phyloP scores from a whole-genome alignment of 352 stramenopile genomes.

The Halophytophthora batemanensis region DNA sequence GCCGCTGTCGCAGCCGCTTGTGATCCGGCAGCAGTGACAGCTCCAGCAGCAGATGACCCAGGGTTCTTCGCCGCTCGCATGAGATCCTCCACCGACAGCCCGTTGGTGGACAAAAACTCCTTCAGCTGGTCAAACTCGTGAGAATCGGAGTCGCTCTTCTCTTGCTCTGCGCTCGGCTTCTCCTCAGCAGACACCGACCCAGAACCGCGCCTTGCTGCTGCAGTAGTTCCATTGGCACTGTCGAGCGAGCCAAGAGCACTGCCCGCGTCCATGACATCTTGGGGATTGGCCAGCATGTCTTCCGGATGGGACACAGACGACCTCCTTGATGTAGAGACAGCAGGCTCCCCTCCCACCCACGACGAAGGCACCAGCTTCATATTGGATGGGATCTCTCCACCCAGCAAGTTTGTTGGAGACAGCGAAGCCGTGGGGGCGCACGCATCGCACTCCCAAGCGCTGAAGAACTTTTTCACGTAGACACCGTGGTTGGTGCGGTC shows the following conservation, averaged over 20 bases:
- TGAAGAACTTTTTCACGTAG: conserved; percentile 86
- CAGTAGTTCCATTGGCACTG: not conserved
- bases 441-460: conserved; percentile 62
- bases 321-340: not conserved
- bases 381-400: conserved; percentile 31
- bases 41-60: conserved; percentile 26
- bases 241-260: not conserved
- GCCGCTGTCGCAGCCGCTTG: not conserved
- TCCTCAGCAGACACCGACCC: conserved; percentile 2
- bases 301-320: not conserved
- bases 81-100: conserved; percentile 71
- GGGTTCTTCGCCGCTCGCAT: conserved; percentile 57
- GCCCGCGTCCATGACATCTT: conserved; percentile 20
- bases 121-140: conserved; percentile 58
- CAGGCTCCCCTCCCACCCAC: conserved; percentile 29
- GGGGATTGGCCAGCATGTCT: conserved; percentile 15
- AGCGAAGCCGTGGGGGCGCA: conserved; percentile 31
- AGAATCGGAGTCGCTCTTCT: not conserved
- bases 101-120: conserved; percentile 54
- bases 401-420: not conserved
- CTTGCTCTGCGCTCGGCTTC: conserved; percentile 6
- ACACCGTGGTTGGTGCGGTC: conserved; percentile 75
- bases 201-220: not conserved
- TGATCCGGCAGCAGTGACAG: conserved; percentile 11
- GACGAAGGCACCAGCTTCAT: conserved; percentile 47